Evolutionary conservation across 257 asterid species (phyloP), one percentile per base, ranked within the genome.

Genomic region (Ilex aquifolium): DNA sequence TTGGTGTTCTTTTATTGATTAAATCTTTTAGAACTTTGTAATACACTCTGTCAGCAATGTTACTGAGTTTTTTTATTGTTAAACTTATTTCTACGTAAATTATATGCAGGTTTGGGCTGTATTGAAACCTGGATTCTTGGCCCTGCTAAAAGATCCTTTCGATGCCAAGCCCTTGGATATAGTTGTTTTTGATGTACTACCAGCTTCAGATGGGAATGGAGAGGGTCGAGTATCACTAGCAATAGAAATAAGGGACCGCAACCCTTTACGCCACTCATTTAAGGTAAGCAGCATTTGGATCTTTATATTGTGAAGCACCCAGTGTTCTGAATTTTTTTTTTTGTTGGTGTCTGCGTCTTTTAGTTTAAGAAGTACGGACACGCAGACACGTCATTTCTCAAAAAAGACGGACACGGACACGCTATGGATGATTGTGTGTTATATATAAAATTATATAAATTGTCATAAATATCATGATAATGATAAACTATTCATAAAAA

Each of bases 51-150:
- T 44, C 17, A 0, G 10, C n/a, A 4, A 7, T 11, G 14, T 49
- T 11, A 3, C 17, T 13, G 9, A 8, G 9, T 44, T 44, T 7
- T 44, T 44, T 44, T 44, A 7, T 44, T 44, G 13, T 44, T 44
- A 8, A 44, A 44, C 13, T 17, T 1, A 2, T 14, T 15, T 53
- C n/a, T 53, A 32, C 57, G 60, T 73, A 69, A 66, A 62, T 67
- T 58, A 58, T 65, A 49, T 86, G 59, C 83, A 92, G 98, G 98
- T 92, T 60, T 92, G 98, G 98, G 97, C 97, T 14, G 95, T 92
- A 44, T 73, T 92, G 40, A 92, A 92, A 72, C 97, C 98, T 70
- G 97, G 98, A 73, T 92, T 92, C 77, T 69, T 92, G 88, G 98
- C 97, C 72, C 83, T 92, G 63, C 95, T 92, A 57, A 92, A 82